Percentiles rank a stretch among this genome's conserved stretches.
phyloP scores from a whole-genome alignment of 495 filamentous ascomycete genomes.

The Wilcoxina mikolae region DNA sequence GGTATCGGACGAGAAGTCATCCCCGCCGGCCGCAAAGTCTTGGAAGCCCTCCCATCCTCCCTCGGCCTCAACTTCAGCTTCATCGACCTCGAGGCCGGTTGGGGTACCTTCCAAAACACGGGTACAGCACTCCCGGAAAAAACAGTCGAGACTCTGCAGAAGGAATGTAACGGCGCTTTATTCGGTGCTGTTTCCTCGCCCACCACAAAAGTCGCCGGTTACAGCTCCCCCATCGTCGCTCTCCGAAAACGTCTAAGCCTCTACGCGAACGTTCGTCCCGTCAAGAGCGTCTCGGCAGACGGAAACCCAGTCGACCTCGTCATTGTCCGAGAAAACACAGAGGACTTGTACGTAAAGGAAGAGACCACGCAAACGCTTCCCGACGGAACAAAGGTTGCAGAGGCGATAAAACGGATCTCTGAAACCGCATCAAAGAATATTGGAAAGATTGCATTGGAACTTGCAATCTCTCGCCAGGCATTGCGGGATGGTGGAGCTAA shows the following conservation, averaged over 20 bases:
- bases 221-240: conserved; percentile 93
- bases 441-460: conserved; percentile 83
- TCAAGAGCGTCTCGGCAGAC: conserved; percentile 58
- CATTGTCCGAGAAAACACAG: conserved; percentile 96
- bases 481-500: conserved; percentile 40
- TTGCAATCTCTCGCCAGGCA: conserved; percentile 72
- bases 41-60: conserved; percentile 74
- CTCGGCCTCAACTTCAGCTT: conserved; percentile 86
- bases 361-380: conserved; percentile 63
- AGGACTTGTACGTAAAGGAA: conserved; percentile 98
- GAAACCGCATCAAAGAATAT: conserved; percentile 70
- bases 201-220: conserved; percentile 72
- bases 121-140: conserved; percentile 76
- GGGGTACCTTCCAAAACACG: conserved; percentile 76
- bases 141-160: conserved; percentile 70
- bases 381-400: conserved; percentile 60
- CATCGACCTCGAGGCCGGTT: conserved; percentile 79
- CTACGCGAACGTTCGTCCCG: conserved; percentile 94
- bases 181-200: conserved; percentile 91
- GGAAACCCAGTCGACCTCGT: conserved; percentile 75
- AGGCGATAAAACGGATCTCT: conserved; percentile 94
- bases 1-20: conserved; percentile 98
- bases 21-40: conserved; percentile 75
- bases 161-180: conserved; percentile 86
- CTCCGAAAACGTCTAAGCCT: conserved; percentile 88